Evolutionary conservation across 2,329 filamentous ascomycete species (phyloP), one percentile per base, ranked within the genome.

Genomic region (Colletotrichum neosansevieriae): DNA sequence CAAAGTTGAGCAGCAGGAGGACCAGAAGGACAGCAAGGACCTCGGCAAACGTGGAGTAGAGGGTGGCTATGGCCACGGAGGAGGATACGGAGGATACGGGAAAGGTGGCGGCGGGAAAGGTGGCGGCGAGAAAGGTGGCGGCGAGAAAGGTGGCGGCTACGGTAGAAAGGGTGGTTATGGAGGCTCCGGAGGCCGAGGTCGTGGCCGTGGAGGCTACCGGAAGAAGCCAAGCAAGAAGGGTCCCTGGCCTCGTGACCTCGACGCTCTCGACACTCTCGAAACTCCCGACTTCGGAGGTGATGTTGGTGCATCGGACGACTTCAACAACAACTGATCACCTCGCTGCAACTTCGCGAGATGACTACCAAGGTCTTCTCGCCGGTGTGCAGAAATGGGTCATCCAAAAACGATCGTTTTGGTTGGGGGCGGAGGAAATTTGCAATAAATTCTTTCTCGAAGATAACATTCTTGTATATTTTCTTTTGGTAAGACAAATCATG

Each of bases 151-250:
- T 10, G 47, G 47, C 2, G 29, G 7, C 4, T 40, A 40, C 6
- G 29, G 49, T 2, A 13, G 36, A 38, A 36, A 21, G 13, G 51
- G 40, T 24, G 51, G 51, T 29, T 19, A 19, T 10, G 49, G 45
- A 29, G 24, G 24, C 24, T 29, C 4, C 13, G 53, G 60, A 1
- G 50, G 51, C 12, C 29, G 51, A 49, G 60, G 32, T n/a, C n/a
- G n/a, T n/a, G n/a, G n/a, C n/a, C n/a, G n/a, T 4, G 15, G 24
- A 10, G 45, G 45, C 15, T 51, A 42, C 9, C 15, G 32, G 49
- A 51, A 51, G 49, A 24, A 15, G 10, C 49, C 49, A 29, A 57
- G 29, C 24, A 29, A 29, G 38, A 64, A 36, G 32, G 65, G 50
- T 3, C 51, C 44, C 29, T 58, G 45, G 51, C 59, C 29, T 19